Base-by-base conservation (phyloP, 2,329 filamentous ascomycete species). In the Bertia moriformis region DNA sequence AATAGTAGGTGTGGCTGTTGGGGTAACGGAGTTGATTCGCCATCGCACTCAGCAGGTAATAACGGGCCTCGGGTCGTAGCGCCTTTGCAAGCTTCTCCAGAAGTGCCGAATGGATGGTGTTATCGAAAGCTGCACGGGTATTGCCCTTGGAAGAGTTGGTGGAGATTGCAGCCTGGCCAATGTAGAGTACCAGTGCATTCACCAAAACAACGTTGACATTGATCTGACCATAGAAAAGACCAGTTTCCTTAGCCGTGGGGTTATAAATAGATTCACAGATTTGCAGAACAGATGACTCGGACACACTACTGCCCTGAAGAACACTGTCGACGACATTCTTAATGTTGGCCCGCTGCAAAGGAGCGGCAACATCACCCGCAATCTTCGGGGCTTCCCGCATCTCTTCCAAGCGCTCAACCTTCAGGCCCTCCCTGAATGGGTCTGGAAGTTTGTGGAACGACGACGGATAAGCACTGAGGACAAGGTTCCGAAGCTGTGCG, bases 1-100 rank as follows among this genome's bases (percentile, higher is more conserved):
- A 98, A 62, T 91, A 98, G 52, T 88, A 82, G 12, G 91, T 98
- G 52, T 93, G 78, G 38, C 78, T 78, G 53, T 87, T 93, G 10
- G 88, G 86, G 56, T 82, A 93, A 43, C 91, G 83, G 38, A 98
- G 72, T 60, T 96, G 88, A 57, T 96, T 93, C 41, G 85, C 73
- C 53, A 98, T 85, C 46, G 83, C 84, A 48, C 72, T 78, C 41
- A 96, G 61, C 42, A 98, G 66, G 54, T 85, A 83, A 62, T 94
- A 94, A 40, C 88, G 79, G 17, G 78, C 77, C 57, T 93, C 85
- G 1, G 83, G 73, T 29, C 72, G 67, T 29, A 93, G 66, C 44
- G 83, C 81, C 49, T 82, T 79, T 7, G 84, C 72, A 19, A 98
- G 68, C 48, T 83, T 78, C 42, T 81, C 81, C 42, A 98, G 61